phyloP scores from a whole-genome alignment of 129 eudicot species.

The Dittrichia graveolens region DNA sequence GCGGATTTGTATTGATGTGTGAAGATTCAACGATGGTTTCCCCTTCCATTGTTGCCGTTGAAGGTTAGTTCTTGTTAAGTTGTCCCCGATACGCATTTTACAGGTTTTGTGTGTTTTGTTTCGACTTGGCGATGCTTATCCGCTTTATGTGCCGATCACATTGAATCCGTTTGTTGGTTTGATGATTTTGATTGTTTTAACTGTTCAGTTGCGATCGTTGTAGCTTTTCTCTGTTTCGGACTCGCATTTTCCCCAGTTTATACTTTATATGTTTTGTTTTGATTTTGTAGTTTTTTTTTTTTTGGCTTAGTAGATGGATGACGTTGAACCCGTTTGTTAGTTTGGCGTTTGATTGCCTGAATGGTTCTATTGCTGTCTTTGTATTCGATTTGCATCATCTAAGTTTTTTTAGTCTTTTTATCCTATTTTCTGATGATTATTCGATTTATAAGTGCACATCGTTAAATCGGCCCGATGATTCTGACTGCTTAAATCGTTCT shows the following conservation, averaged over 20 bases:
- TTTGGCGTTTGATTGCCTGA: background rate
- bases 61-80: constrained; percentile 17
- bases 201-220: background rate
- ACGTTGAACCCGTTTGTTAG: background rate
- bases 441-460: background rate
- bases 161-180: background rate
- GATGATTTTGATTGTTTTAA: background rate
- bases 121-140: constrained; percentile 4
- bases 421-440: background rate
- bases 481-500: constrained; percentile 8
- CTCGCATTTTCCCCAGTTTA: background rate
- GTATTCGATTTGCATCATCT: background rate
- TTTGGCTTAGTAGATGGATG: background rate
- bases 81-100: constrained; percentile 13
- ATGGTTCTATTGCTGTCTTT: background rate
- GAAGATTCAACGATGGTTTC: constrained; percentile 36
- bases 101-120: background rate
- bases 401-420: background rate
- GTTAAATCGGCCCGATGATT: background rate
- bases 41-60: constrained; percentile 30
- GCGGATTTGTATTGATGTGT: constrained; percentile 23
- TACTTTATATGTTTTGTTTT: background rate
- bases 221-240: background rate
- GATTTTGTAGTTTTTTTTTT: background rate
- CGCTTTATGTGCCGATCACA: background rate